Evolutionary conservation across 148 eudicot genomes (phyloP), one percentile per base, ranked within the genome.

Genomic region (Fagopyrum tataricum): DNA sequence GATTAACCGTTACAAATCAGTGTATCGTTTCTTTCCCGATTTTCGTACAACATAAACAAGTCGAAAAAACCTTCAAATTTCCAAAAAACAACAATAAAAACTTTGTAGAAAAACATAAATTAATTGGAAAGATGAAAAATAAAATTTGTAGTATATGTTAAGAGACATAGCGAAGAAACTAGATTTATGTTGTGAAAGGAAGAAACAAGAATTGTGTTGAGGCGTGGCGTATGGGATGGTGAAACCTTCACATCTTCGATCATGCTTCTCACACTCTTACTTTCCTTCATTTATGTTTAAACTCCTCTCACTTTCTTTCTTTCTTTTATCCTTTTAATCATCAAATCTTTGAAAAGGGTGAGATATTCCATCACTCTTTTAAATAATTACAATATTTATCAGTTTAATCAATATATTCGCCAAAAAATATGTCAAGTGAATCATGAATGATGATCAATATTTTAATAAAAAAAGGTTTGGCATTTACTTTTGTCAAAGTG

Each of bases 231-330:
- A 24, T 59, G 40, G 40, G 14, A 24, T 3, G 67, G 39, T 26
- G 41, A 59, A 24, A 59, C 67, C 40, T 55, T 55, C 23, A 20
- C 24, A 18, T 4, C 14, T 59, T 24, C 1, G 37, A 31, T 31
- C 67, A 59, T 59, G 67, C 67, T 24, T 59, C 15, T 59, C 67
- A 59, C 67, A 59, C 67, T 59, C 67, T 17, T 26, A 23, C 3
- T 9, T 58, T 23, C 26, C 14, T 58, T 23, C 31, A 58, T 23
- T 58, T 23, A 58, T 8, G 26, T 11, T 3, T 24, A 59, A 26
- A 4, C 7, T 26, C 39, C 7, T 3, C 26, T 26, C 9, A 6
- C 7, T 55, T 55, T 20, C 26, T 55, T 55, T 26, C 40, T 59
- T 59, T 24, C 67, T 59, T 24, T 46, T 12, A 59, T 58, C 14